phyloP scores from a whole-genome alignment of 2,329 filamentous ascomycete species.

The Ceratocystis destructans region DNA sequence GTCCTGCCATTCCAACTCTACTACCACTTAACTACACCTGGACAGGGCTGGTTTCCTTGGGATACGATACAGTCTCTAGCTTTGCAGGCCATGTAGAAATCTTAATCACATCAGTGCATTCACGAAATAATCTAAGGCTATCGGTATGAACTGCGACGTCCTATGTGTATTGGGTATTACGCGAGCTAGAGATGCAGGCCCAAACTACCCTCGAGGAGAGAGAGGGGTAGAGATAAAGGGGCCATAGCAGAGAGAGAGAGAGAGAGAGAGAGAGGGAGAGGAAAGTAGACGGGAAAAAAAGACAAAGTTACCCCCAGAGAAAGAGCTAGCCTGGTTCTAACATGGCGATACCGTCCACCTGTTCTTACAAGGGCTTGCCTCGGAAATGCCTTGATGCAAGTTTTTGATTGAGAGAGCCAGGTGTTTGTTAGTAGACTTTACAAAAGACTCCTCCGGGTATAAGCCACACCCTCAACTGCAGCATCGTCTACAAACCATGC shows the following conservation, averaged over 20 bases:
- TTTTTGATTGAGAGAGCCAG: neutral
- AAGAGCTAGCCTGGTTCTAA: neutral
- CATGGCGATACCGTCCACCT: neutral
- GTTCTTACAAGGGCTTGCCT: neutral
- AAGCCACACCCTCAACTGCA: slow-evolving; percentile 73
- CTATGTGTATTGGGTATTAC: slow-evolving; percentile 1
- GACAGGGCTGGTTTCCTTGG: too few relatives aligned
- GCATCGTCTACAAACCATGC: slow-evolving; percentile 90
- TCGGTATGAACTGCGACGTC: neutral
- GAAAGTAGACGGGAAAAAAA: neutral
- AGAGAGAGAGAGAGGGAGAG: neutral
- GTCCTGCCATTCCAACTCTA: too few relatives aligned
- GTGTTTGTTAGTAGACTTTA: slow-evolving; percentile 22
- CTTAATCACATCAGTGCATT: neutral
- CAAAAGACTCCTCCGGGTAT: slow-evolving; percentile 57
- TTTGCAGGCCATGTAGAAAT: too few relatives aligned
- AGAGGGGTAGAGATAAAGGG: neutral
- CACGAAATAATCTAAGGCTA: neutral
- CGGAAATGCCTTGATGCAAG: neutral
- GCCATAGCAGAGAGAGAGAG: neutral
- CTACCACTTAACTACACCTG: too few relatives aligned
- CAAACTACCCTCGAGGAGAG: neutral
- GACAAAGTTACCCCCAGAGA: neutral
- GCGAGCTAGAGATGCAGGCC: neutral
- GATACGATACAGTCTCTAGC: too few relatives aligned